A percentile compares a stretch with the other conserved stretches of the same genome.
Conservation (phyloP, 2,329 filamentous ascomycete genomes). For the Didymella exigua region DNA sequence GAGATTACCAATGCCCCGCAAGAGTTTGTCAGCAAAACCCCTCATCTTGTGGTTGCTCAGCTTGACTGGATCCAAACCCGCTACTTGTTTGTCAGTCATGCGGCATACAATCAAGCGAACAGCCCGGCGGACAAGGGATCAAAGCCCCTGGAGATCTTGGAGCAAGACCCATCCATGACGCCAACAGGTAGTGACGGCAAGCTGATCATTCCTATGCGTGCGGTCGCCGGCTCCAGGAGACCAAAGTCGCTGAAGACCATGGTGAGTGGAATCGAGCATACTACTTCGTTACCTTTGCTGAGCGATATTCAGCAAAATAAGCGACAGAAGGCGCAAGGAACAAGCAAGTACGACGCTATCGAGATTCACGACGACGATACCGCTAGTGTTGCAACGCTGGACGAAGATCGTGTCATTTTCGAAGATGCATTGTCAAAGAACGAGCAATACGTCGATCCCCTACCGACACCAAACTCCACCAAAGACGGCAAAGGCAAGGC, state of each 20-base stretch:
- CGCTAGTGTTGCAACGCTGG: constrained; percentile 56
- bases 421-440: constrained; percentile 18
- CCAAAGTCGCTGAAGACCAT: constrained; percentile 26
- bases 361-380: constrained; percentile 49
- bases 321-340: constrained; percentile 37
- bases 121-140: constrained; percentile 14
- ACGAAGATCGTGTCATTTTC: constrained; percentile 56
- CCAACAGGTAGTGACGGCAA: constrained; percentile 49
- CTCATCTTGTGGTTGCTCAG: constrained; percentile 74
- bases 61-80: constrained; percentile 89
- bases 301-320: constrained; percentile 27
- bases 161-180: constrained; percentile 51
- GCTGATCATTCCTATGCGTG: constrained; percentile 60
- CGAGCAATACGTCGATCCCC: constrained; percentile 21
- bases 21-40: constrained; percentile 61
- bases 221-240: constrained; percentile 54
- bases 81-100: constrained; percentile 71
- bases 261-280: constrained; percentile 9
- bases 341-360: constrained; percentile 45
- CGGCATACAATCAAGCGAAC: not conserved
- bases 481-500: constrained; percentile 37
- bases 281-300: constrained; percentile 3
- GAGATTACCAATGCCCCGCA: constrained; percentile 79
- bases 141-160: constrained; percentile 35
- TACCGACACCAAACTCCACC: constrained; percentile 35